Base-by-base conservation (phyloP, 192 early-diverging fungal species). In the Coemansia sp. region DNA sequence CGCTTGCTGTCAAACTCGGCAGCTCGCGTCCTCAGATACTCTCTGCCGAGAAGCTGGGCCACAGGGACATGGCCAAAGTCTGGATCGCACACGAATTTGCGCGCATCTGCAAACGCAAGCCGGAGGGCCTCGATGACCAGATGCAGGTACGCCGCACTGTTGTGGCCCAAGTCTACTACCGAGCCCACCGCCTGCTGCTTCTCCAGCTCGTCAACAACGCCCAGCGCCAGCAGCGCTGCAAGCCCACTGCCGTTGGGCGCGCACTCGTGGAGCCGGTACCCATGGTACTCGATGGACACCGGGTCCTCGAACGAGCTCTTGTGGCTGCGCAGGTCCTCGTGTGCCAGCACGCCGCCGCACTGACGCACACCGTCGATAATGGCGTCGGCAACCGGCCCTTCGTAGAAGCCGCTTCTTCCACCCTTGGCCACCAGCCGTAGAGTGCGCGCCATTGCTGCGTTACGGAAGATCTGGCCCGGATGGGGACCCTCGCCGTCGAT, bases 241-340 rank as follows among this genome's bases (percentile, higher is more conserved):
- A 93, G 78, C 8, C 88, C 90, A 59, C 88, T 85, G 23, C 88
- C 87, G 56, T 93, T 93, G 4, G 91, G 91, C 33, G 88, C 84
- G 54, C 86, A 87, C 70, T 93, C 90, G 66, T 85, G 75, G 6
- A 93, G 72, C 2, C 69, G 81, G 38, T 82, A 44, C 13, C 75
- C 83, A 25, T 83, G 72, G 64, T 88, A 93, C 27, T 82, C 82
- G 30, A 86, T 79, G 6, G 83, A 86, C 45, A 88, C 84, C 0
- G 91, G 89, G 45, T 74, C 74, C 7, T 82, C 79, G 7, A 67
- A 59, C 25, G 84, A 70, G 15, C 80, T 78, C 5, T 48, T 53
- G 56, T 93, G 91, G 4, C 44, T 27, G 13, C 50, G 61, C 48
- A 94, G 69, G 59, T 94, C 92, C 5, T 84, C 82, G 25, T 87